Conservation (phyloP, 495 filamentous ascomycete genomes). For the Choiromyces venosus region DNA sequence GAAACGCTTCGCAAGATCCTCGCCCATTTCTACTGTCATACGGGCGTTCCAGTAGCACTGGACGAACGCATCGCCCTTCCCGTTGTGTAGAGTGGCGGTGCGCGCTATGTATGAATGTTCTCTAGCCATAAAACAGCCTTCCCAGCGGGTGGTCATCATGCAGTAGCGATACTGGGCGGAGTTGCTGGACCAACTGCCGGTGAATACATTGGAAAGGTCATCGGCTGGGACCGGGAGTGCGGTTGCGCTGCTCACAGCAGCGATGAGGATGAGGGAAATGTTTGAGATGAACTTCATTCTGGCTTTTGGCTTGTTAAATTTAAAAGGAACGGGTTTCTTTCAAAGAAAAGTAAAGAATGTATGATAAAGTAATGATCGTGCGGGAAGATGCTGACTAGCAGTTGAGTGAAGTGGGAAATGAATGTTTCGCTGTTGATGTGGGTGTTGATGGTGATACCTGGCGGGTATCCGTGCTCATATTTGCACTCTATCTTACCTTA, state of each 20-base stretch:
- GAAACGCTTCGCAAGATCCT: not conserved
- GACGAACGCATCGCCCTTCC: constrained; percentile 19
- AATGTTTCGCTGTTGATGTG: not conserved
- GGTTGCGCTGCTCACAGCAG: not conserved
- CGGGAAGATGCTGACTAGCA: not conserved
- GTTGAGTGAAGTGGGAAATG: not conserved
- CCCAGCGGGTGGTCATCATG: not conserved
- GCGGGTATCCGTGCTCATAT: not conserved
- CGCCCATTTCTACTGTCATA: constrained; percentile 15
- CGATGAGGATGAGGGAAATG: not conserved
- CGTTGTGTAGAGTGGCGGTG: constrained; percentile 19
- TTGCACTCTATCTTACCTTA: not conserved
- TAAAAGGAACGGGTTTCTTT: not conserved
- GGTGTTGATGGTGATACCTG: too few species aligned
- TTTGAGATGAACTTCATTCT: not conserved
- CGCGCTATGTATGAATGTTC: too few species aligned
- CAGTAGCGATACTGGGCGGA: constrained; percentile 14
- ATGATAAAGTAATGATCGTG: not conserved
- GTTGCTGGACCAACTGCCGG: too few species aligned
- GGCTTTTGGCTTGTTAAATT: not conserved
- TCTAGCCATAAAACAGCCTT: too few species aligned
- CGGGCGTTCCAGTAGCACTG: constrained; percentile 22
- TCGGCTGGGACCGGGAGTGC: not conserved
- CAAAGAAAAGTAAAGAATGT: not conserved
- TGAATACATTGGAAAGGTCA: too few species aligned